These are phyloP conservation scores for Penicillium oxalicum DNA, from an alignment of 2,329 filamentous ascomycete genomes.

Conservation along the genomic window DNA sequence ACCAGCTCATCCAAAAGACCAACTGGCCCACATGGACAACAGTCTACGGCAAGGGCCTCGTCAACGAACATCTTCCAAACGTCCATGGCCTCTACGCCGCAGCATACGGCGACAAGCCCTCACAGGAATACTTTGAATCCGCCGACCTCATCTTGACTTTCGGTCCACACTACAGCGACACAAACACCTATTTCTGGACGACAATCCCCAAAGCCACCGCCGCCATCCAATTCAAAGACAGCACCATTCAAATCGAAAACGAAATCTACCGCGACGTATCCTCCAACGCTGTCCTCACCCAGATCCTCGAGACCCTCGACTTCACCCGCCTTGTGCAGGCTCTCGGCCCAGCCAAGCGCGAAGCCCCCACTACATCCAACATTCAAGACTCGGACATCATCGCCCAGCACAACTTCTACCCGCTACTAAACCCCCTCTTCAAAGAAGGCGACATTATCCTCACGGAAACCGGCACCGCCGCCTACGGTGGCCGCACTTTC, in stretches of 20 bases:
- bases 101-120: slow-evolving; percentile 30
- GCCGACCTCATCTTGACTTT: slow-evolving; percentile 37
- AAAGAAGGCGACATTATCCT: slow-evolving; percentile 51
- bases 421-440: slow-evolving; percentile 44
- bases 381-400: slow-evolving; percentile 42
- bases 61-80: slow-evolving; percentile 45
- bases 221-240: slow-evolving; percentile 75
- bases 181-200: slow-evolving; percentile 63
- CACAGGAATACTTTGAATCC: slow-evolving; percentile 33
- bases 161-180: slow-evolving; percentile 37
- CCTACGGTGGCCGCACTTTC: slow-evolving; percentile 49
- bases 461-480: slow-evolving; percentile 54
- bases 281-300: slow-evolving; percentile 71
- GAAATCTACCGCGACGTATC: slow-evolving; percentile 71
- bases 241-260: slow-evolving; percentile 66
- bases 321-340: slow-evolving; percentile 50
- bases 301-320: slow-evolving; percentile 59
- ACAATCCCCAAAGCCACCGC: slow-evolving; percentile 71
- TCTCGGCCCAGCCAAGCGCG: slow-evolving; percentile 20
- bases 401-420: slow-evolving; percentile 49
- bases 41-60: slow-evolving; percentile 46
- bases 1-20: slow-evolving; percentile 41
- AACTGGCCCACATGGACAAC: slow-evolving; percentile 46
- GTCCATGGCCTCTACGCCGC: slow-evolving; percentile 48
- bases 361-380: slow-evolving; percentile 9